Conservation (phyloP, 2,329 filamentous ascomycete genomes). For the Colletotrichum scovillei region DNA sequence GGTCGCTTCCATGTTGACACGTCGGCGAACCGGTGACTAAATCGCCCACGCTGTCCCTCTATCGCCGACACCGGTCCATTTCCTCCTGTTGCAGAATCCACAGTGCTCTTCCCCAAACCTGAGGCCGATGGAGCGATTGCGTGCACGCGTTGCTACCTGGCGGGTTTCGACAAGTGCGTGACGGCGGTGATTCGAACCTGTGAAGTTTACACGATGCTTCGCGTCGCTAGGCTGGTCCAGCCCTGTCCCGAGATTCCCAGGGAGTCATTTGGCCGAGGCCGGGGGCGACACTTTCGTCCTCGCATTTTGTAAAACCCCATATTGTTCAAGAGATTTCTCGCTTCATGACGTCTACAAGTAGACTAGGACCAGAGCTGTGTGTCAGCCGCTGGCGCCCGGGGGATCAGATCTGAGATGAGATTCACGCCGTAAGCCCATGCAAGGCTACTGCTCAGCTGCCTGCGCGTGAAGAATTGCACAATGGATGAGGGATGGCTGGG, state of each 20-base stretch:
- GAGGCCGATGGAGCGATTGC: not conserved
- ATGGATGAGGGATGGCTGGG: not conserved
- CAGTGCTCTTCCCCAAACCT: not conserved
- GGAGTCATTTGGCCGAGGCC: not conserved
- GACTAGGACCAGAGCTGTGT: not conserved
- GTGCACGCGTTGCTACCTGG: constrained; percentile 1
- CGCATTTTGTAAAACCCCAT: not conserved
- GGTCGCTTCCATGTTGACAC: not conserved
- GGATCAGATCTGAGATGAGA: constrained; percentile 27
- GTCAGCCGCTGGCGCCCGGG: not conserved
- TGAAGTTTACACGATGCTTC: not conserved
- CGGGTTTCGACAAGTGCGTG: not conserved
- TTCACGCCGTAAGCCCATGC: constrained; percentile 29
- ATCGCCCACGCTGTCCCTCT: not conserved
- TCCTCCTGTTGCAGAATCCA: not conserved
- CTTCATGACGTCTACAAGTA: constrained; percentile 7
- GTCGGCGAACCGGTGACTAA: not conserved
- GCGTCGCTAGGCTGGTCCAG: not conserved
- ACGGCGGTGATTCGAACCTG: not conserved
- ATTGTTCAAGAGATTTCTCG: not conserved
- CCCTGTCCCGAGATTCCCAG: not conserved
- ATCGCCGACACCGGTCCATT: not conserved
- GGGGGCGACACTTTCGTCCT: not conserved
- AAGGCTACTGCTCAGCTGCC: constrained; percentile 25
- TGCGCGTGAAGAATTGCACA: constrained; percentile 30